Conservation (phyloP, 2,329 filamentous ascomycete genomes). For the Colletotrichum sp. region DNA sequence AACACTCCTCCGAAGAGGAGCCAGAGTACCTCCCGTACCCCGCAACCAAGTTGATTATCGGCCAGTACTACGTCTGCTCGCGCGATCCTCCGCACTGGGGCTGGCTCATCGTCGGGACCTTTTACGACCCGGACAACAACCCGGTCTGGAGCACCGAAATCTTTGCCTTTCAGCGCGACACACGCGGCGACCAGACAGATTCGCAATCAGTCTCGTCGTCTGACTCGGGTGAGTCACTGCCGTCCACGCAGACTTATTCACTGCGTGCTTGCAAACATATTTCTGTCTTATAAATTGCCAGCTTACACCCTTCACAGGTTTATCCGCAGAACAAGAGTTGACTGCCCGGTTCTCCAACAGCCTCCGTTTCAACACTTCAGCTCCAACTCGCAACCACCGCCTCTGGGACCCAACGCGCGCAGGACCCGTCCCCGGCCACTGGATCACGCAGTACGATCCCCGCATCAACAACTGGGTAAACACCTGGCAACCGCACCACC, state of each 20-base stretch:
- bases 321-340: background rate
- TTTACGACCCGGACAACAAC: constrained; percentile 47
- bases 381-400: background rate
- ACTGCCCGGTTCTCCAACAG: background rate
- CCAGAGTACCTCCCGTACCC: constrained; percentile 43
- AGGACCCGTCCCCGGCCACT: constrained; percentile 36
- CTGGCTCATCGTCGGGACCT: constrained; percentile 51
- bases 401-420: constrained; percentile 32
- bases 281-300: background rate
- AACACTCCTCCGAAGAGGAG: background rate
- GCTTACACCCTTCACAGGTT: background rate
- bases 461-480: constrained; percentile 28
- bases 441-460: constrained; percentile 26
- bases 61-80: constrained; percentile 42
- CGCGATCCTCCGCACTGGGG: constrained; percentile 43
- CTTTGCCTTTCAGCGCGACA: constrained; percentile 29
- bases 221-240: constrained; percentile 13
- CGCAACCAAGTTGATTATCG: constrained; percentile 50
- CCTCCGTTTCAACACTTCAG: background rate
- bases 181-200: background rate
- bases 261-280: background rate
- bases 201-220: background rate
- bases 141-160: constrained; percentile 53
- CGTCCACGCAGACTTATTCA: background rate
- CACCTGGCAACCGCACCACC: constrained; percentile 36